These are phyloP conservation scores for Geosmithia morbida DNA, from an alignment of 2,329 filamentous ascomycete genomes.

Conservation along the genomic window DNA sequence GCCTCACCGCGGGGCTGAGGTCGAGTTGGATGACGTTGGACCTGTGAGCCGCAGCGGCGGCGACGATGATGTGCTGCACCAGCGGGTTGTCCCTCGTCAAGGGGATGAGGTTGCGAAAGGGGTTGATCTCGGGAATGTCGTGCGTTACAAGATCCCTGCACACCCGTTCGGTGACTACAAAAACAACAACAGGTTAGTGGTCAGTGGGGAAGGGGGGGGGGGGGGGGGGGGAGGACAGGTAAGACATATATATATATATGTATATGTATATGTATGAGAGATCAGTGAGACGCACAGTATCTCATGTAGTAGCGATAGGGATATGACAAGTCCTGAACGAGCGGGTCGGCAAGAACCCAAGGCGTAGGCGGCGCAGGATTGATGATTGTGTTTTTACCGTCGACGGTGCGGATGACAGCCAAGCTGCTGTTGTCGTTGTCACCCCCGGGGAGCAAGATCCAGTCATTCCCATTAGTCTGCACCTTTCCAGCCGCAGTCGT, in stretches of 20 bases:
- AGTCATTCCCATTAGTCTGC: neutral
- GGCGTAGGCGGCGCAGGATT: conserved; percentile 6
- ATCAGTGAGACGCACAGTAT: conserved; percentile 19
- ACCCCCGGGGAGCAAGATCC: neutral
- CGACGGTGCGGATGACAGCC: neutral
- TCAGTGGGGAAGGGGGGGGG: no score
- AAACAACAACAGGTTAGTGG: neutral
- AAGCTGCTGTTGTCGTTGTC: neutral
- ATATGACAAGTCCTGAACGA: conserved; percentile 39
- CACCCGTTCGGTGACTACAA: conserved; percentile 30
- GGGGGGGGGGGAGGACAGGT: no score
- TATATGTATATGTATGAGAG: conserved; percentile 2
- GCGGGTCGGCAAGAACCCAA: conserved; percentile 25
- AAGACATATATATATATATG: no score
- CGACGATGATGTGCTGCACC: conserved; percentile 30
- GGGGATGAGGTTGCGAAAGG: conserved; percentile 28
- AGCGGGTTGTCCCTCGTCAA: conserved; percentile 24
- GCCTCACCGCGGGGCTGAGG: conserved; percentile 7
- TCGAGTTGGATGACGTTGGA: conserved; percentile 23
- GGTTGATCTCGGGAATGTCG: conserved; percentile 27
- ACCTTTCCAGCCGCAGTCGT: neutral
- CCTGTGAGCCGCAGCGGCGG: conserved; percentile 32
- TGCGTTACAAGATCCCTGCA: conserved; percentile 37
- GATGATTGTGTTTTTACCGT: no score
- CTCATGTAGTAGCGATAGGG: conserved; percentile 23